Evolutionary conservation across 2,329 filamentous ascomycete species (phyloP), one percentile per base, ranked within the genome.

Genomic region (Xylaria sp.): DNA sequence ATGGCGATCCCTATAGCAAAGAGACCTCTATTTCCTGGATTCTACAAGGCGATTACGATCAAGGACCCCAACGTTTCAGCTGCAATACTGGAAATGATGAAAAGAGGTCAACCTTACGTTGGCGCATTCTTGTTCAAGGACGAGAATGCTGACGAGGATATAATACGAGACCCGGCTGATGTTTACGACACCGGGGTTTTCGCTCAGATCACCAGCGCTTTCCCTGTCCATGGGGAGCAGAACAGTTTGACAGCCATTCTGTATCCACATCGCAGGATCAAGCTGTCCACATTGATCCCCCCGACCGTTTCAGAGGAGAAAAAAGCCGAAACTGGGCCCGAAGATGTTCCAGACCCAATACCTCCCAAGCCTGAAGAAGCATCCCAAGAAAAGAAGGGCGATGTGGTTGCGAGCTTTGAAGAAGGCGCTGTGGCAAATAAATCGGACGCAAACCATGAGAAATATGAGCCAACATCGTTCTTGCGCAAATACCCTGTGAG

Each of bases 1-100:
- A 93, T 99, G 87, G 95, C 95, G 1, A 97, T 99, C 65, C 96
- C 96, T 8, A 98, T 99, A 76, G 92, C 94, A 34, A 94, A 97
- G 80, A 88, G 96, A 63, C 96, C 96, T 12, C 84, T 99, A 13
- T 99, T 98, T 82, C 96, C 96, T 0, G 96, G 96, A 1, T 99
- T 98, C 82, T 99, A 99, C 85, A 99, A 99, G 82, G 95, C 96
- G 10, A 96, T 99, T 74, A 99, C 95, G 3, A 97, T 99, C 74
- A 91, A 93, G 78, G 94, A 99, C 77, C 93, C 92, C 20, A 92
- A 96, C 75, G 96, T 99, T 44, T 92, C 94, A 15, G 90, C 91
- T 48, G 96, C 96, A 25, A 97, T 99, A 74, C 92, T 94, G 68
- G 97, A 99, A 79, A 96, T 97, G 87, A 93, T 98, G 80, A 97